A percentile compares a stretch with the other conserved stretches of the same genome.
phyloP scores from a whole-genome alignment of 1,284 basidiomycete genomes.

The Cutaneotrichosporon sp. region DNA sequence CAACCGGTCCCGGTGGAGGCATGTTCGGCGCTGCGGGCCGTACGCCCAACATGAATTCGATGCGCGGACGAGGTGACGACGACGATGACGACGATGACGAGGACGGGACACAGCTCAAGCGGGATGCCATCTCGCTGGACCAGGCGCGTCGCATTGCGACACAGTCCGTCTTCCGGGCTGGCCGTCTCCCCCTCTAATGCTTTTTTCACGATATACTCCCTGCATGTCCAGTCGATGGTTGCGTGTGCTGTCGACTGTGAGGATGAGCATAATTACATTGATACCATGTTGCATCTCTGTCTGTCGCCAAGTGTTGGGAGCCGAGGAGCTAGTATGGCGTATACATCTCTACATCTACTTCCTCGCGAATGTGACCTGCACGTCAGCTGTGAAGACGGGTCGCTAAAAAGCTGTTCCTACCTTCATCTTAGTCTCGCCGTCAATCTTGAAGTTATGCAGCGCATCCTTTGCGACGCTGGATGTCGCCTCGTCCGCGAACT shows the following conservation, averaged over 20 bases:
- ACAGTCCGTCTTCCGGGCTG: slow-evolving; percentile 51
- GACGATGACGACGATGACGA: slow-evolving; percentile 54
- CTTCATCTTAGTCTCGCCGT: slow-evolving; percentile 41
- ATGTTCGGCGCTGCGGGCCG: slow-evolving; percentile 46
- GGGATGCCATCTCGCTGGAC: slow-evolving; percentile 78
- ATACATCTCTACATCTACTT: slow-evolving; percentile 8
- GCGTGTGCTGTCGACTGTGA: too few species aligned
- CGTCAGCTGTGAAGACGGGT: background rate
- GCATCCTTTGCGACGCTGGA: slow-evolving; percentile 89
- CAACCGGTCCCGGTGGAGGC: slow-evolving; percentile 46
- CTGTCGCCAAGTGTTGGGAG: too few species aligned
- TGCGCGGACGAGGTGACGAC: slow-evolving; percentile 53
- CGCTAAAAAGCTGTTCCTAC: background rate
- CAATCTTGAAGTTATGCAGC: slow-evolving; percentile 91
- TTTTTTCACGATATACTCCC: background rate
- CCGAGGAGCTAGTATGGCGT: background rate
- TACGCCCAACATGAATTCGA: slow-evolving; percentile 30
- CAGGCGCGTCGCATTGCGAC: slow-evolving; percentile 62
- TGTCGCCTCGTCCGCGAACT: slow-evolving; percentile 82
- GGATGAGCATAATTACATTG: background rate
- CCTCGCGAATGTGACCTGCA: slow-evolving; percentile 10
- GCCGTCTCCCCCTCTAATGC: slow-evolving; percentile 25
- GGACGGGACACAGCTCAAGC: slow-evolving; percentile 58
- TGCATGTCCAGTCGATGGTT: background rate
- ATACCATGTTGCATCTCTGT: background rate